These are phyloP conservation scores for Tolypocladium nubicola DNA, from an alignment of 2,329 filamentous ascomycete species.

Conservation along the genomic window DNA sequence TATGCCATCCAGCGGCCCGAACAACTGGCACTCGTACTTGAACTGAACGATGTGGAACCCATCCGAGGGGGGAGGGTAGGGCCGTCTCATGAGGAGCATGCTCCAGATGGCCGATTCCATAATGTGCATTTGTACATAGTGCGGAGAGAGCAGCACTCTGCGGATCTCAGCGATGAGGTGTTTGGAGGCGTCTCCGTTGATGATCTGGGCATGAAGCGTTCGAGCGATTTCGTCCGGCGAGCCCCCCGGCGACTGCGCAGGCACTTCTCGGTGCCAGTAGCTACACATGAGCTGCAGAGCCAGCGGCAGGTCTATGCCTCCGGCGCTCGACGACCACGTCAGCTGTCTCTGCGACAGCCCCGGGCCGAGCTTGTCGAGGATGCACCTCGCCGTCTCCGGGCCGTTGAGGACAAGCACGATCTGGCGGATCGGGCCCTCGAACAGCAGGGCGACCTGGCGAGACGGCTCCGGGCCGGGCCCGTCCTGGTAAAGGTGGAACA, in stretches of 20 bases:
- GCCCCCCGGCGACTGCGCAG: slow-evolving; percentile 20
- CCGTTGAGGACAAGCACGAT: slow-evolving; percentile 25
- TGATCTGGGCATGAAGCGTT: slow-evolving; percentile 17
- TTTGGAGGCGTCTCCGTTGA: slow-evolving; percentile 16
- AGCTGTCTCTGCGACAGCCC: slow-evolving; percentile 19
- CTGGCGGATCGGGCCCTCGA: slow-evolving; percentile 26
- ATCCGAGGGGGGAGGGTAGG: slow-evolving; percentile 18
- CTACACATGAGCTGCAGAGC: slow-evolving; percentile 24
- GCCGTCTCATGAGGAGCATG: slow-evolving; percentile 21
- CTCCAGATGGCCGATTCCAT: slow-evolving; percentile 26
- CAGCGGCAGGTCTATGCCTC: slow-evolving; percentile 21
- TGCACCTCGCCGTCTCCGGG: slow-evolving; percentile 21
- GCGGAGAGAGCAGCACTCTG: slow-evolving; percentile 20
- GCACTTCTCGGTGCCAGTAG: slow-evolving; percentile 24
- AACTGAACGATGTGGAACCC: slow-evolving; percentile 25
- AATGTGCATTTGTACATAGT: slow-evolving; percentile 25
- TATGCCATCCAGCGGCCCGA: slow-evolving; percentile 16
- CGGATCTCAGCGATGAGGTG: slow-evolving; percentile 18
- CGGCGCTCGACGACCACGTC: slow-evolving; percentile 20
- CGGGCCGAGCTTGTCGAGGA: slow-evolving; percentile 23
- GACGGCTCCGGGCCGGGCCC: slow-evolving; percentile 14
- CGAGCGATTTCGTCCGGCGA: slow-evolving; percentile 23
- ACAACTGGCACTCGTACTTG: slow-evolving; percentile 22
- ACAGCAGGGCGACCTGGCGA: slow-evolving; percentile 21
- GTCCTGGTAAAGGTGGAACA: slow-evolving; percentile 21